These are phyloP conservation scores for Hyphodiscus sp. DNA, from an alignment of 2,329 filamentous ascomycete species.

Conservation along the genomic window DNA sequence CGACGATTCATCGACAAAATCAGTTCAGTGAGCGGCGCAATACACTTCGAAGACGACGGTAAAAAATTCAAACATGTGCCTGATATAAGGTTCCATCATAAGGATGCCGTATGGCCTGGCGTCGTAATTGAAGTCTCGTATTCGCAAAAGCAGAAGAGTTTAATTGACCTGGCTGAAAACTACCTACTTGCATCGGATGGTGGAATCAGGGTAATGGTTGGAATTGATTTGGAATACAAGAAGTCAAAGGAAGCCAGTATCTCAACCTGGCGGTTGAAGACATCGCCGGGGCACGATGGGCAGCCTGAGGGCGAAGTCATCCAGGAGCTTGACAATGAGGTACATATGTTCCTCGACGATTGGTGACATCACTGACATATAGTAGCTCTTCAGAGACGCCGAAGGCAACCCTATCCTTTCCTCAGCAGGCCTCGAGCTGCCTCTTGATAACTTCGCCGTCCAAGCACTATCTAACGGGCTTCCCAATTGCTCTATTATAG, in stretches of 20 bases:
- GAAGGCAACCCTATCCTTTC: slow-evolving; percentile 13
- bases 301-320: slow-evolving; percentile 12
- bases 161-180: slow-evolving; percentile 10
- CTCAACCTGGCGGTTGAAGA: slow-evolving; percentile 15
- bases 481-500: slow-evolving; percentile 8
- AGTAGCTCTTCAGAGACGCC: slow-evolving; percentile 14
- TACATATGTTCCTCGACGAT: slow-evolving; percentile 4
- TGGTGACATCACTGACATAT: slow-evolving; percentile 10
- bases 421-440: slow-evolving; percentile 9
- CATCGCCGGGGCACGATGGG: slow-evolving; percentile 4
- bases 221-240: slow-evolving; percentile 15
- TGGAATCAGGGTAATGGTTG: slow-evolving; percentile 12
- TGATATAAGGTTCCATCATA: slow-evolving; percentile 14
- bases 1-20: no score
- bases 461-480: slow-evolving; percentile 9
- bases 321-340: slow-evolving; percentile 13
- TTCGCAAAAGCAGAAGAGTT: slow-evolving; percentile 12
- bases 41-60: slow-evolving; percentile 21
- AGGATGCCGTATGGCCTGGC: slow-evolving; percentile 11
- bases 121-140: slow-evolving; percentile 13
- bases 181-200: slow-evolving; percentile 14
- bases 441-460: slow-evolving; percentile 13
- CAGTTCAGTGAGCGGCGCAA: slow-evolving; percentile 6
- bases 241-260: slow-evolving; percentile 11
- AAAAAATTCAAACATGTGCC: slow-evolving; percentile 12